These are phyloP conservation scores for Coprinopsis strossmayeri DNA, from an alignment of 768 basidiomycete species.

Conservation along the genomic window DNA sequence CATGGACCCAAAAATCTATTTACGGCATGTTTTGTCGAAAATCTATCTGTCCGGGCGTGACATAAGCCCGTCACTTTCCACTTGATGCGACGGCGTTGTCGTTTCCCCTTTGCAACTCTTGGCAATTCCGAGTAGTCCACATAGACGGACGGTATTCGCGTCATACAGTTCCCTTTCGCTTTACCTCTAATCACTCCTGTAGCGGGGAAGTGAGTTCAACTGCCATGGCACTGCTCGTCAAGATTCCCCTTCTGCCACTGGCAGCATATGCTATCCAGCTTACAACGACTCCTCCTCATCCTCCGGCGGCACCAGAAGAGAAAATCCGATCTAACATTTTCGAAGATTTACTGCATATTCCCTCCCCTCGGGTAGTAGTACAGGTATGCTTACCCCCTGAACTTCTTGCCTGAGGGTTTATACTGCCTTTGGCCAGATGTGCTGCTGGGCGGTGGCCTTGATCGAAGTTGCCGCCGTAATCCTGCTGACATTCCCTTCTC, in stretches of 20 bases:
- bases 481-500: slow-evolving; percentile 23
- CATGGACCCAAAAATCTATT: too few relatives aligned
- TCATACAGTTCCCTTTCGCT: too few relatives aligned
- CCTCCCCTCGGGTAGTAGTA: slow-evolving; percentile 24
- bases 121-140: too few relatives aligned
- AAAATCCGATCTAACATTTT: slow-evolving; percentile 26
- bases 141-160: too few relatives aligned
- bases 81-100: too few relatives aligned
- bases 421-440: slow-evolving; percentile 20
- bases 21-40: too few relatives aligned
- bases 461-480: slow-evolving; percentile 31
- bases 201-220: too few relatives aligned
- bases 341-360: slow-evolving; percentile 30
- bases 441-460: slow-evolving; percentile 31
- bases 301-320: slow-evolving; percentile 29
- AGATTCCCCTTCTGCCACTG: slow-evolving; percentile 2
- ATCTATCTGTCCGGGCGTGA: too few relatives aligned
- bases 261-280: slow-evolving; percentile 20
- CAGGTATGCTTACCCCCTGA: slow-evolving; percentile 24
- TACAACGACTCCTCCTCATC: slow-evolving; percentile 40
- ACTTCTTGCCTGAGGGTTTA: neutral
- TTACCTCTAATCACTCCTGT: too few relatives aligned
- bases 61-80: too few relatives aligned
- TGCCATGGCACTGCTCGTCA: neutral
- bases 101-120: too few relatives aligned